Percentiles rank a stretch among this genome's conserved stretches.
These are phyloP conservation scores for Mallotus japonicus DNA, from an alignment of 441 rosid genomes.

Conservation along the genomic window DNA sequence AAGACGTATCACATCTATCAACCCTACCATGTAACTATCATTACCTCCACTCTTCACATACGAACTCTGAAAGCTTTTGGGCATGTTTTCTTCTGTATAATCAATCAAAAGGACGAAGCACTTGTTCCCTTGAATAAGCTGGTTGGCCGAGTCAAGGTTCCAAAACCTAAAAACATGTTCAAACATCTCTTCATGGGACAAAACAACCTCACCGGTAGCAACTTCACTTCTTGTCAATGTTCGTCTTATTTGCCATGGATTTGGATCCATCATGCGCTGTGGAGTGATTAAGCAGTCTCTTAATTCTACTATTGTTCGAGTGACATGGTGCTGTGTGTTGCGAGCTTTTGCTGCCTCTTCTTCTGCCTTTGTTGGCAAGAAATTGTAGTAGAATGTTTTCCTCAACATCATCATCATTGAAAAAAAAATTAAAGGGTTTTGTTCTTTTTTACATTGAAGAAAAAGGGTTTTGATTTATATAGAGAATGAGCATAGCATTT, in stretches of 20 bases:
- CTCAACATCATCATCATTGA: conserved; percentile 7
- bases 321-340: conserved; percentile 11
- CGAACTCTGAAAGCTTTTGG: conserved; percentile 24
- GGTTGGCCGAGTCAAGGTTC: conserved; percentile 27
- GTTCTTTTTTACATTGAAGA: background rate
- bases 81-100: conserved; percentile 31
- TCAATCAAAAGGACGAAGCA: conserved; percentile 26
- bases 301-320: conserved; percentile 29
- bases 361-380: conserved; percentile 32
- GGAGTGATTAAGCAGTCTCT: conserved; percentile 2
- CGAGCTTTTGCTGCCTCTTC: conserved; percentile 32
- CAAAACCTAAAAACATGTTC: conserved; percentile 34
- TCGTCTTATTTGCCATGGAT: conserved; percentile 32
- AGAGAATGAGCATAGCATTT: background rate
- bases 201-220: conserved; percentile 22
- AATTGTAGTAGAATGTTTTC: conserved; percentile 29
- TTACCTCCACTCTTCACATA: conserved; percentile 25
- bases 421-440: background rate
- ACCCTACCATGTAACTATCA: conserved; percentile 24
- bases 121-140: conserved; percentile 22
- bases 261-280: conserved; percentile 13
- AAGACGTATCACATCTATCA: conserved; percentile 25
- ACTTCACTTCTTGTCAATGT: conserved; percentile 22
- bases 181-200: conserved; percentile 25
- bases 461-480: background rate